Conservation (phyloP, 306 rosid genomes). For the Casuarina glauca region DNA sequence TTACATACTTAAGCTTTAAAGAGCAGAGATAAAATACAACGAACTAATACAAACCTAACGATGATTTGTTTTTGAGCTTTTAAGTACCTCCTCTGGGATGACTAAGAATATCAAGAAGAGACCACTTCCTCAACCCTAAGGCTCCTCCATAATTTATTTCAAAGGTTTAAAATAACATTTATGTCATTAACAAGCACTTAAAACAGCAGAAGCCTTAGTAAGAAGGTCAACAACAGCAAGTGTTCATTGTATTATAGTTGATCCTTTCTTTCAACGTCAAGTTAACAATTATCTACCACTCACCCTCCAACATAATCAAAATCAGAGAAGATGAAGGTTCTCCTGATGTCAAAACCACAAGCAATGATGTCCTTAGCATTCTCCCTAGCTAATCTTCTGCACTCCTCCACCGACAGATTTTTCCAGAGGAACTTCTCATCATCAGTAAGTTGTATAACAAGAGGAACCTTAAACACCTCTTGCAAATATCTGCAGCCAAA, state of each 20-base stretch:
- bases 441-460: slow-evolving; percentile 90
- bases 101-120: neutral
- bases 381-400: slow-evolving; percentile 83
- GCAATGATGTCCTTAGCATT: slow-evolving; percentile 95
- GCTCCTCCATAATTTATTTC: slow-evolving; percentile 1
- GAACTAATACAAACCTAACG: neutral
- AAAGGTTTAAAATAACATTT: slow-evolving; percentile 7
- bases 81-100: neutral
- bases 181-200: neutral
- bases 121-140: slow-evolving; percentile 1
- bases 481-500: slow-evolving; percentile 75
- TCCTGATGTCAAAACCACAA: slow-evolving; percentile 86
- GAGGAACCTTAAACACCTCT: slow-evolving; percentile 92
- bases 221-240: neutral
- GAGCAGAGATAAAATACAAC: slow-evolving; percentile 1
- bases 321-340: slow-evolving; percentile 83
- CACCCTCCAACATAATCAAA: slow-evolving; percentile 84
- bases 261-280: neutral
- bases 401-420: slow-evolving; percentile 70
- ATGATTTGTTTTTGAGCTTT: neutral
- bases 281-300: slow-evolving; percentile 30
- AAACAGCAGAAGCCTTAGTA: neutral
- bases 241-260: neutral
- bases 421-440: slow-evolving; percentile 97
- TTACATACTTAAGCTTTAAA: neutral